These are phyloP conservation scores for Flaveria robusta DNA, from an alignment of 129 eudicot genomes.

Conservation along the genomic window DNA sequence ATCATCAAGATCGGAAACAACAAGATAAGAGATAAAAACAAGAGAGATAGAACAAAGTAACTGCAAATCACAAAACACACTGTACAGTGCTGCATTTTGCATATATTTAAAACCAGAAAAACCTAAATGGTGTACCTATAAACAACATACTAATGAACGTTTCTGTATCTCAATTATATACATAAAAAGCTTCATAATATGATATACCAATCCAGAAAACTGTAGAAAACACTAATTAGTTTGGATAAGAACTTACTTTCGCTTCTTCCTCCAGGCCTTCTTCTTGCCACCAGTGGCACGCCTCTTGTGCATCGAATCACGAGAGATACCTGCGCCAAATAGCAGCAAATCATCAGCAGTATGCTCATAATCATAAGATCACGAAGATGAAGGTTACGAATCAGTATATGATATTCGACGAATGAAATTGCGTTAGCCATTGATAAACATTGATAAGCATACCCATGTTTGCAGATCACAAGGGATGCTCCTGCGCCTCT, in stretches of 20 bases:
- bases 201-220: neutral
- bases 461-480: conserved; percentile 33
- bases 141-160: neutral
- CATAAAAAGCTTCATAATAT: neutral
- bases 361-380: neutral
- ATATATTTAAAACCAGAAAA: neutral
- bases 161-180: neutral
- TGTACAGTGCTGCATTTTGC: neutral
- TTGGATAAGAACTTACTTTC: conserved; percentile 38
- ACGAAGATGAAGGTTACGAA: neutral
- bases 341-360: neutral
- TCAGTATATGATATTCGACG: neutral
- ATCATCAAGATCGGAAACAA: neutral
- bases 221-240: neutral
- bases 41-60: neutral
- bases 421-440: neutral
- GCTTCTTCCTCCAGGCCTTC: conserved; percentile 90
- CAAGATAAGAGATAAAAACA: neutral
- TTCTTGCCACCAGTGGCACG: conserved; percentile 73
- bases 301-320: conserved; percentile 72
- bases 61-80: neutral
- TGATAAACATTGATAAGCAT: neutral
- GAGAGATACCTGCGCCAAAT: conserved; percentile 56
- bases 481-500: neutral
- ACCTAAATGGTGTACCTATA: neutral